A percentile compares a stretch with the other conserved stretches of the same genome.
Evolutionary conservation across 108 stramenopile species (phyloP).

Genomic region (Cyclotella distinguenda): DNA sequence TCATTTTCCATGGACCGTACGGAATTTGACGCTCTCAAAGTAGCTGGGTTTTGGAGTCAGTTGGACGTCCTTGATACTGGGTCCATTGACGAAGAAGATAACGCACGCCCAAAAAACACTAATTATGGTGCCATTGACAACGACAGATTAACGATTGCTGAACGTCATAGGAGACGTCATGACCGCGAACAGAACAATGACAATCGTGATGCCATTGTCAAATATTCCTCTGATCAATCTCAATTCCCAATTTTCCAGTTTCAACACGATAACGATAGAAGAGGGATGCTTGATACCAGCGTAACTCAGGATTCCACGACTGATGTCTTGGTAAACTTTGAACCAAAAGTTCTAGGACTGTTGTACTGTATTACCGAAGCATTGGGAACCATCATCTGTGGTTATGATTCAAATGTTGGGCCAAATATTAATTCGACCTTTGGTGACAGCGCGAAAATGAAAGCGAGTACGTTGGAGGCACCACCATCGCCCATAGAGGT

Average conservation of each 20-base stretch:
- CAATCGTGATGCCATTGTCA: no score
- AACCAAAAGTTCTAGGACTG: slow-evolving; percentile 7
- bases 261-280: background rate
- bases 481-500: no score
- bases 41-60: slow-evolving; percentile 47
- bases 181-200: no score
- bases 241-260: background rate
- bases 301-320: background rate
- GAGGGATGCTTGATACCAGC: background rate
- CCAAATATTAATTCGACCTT: background rate
- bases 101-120: background rate
- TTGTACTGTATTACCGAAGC: slow-evolving; percentile 25
- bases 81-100: background rate
- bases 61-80: slow-evolving; percentile 24
- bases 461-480: slow-evolving; percentile 8
- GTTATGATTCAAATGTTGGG: slow-evolving; percentile 11
- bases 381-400: slow-evolving; percentile 25
- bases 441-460: slow-evolving; percentile 1
- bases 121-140: background rate
- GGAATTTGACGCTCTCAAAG: slow-evolving; percentile 30
- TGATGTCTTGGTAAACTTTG: background rate
- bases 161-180: slow-evolving; percentile 18
- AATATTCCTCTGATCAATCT: slow-evolving; percentile 2
- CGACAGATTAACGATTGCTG: slow-evolving; percentile 33
- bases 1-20: slow-evolving; percentile 3